phyloP scores from a whole-genome alignment of 2,329 filamentous ascomycete species.

The Knufia fluminis region DNA sequence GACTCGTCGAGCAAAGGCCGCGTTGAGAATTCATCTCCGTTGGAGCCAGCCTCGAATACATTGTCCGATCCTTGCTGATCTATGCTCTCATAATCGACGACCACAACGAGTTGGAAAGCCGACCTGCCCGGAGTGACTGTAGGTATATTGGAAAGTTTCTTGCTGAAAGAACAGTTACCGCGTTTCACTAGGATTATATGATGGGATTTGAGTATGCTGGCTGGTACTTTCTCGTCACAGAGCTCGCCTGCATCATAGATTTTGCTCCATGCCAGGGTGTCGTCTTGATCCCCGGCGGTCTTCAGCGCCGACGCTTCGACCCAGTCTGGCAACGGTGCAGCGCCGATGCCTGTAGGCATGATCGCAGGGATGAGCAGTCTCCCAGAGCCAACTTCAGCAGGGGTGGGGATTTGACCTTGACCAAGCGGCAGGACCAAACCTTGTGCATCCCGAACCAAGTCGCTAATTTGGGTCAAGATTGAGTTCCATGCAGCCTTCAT shows the following conservation, averaged over 20 bases:
- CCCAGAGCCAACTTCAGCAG: slow-evolving; percentile 11
- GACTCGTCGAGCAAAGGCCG: slow-evolving; percentile 65
- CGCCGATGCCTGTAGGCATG: slow-evolving; percentile 43
- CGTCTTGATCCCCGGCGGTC: slow-evolving; percentile 24
- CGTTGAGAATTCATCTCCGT: slow-evolving; percentile 32
- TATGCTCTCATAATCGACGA: slow-evolving; percentile 42
- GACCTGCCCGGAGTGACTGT: slow-evolving; percentile 53
- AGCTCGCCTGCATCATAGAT: slow-evolving; percentile 59
- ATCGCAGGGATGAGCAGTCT: slow-evolving; percentile 40
- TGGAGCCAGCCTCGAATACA: not conserved
- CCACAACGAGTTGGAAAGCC: slow-evolving; percentile 69
- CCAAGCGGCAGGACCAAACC: not conserved
- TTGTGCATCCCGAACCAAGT: slow-evolving; percentile 13
- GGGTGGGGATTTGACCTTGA: slow-evolving; percentile 23
- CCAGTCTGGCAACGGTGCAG: slow-evolving; percentile 61
- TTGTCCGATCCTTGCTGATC: slow-evolving; percentile 29
- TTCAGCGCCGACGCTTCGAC: slow-evolving; percentile 32
- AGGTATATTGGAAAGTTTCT: slow-evolving; percentile 80
- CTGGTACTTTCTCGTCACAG: slow-evolving; percentile 45
- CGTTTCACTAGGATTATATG: slow-evolving; percentile 75
- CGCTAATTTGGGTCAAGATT: slow-evolving; percentile 22
- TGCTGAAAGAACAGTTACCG: slow-evolving; percentile 73
- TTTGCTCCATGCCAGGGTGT: slow-evolving; percentile 53
- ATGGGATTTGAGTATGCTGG: slow-evolving; percentile 45
- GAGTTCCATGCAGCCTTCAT: slow-evolving; percentile 22